These are phyloP conservation scores for Solidago caesia DNA, from an alignment of 129 eudicot species.

Conservation along the genomic window DNA sequence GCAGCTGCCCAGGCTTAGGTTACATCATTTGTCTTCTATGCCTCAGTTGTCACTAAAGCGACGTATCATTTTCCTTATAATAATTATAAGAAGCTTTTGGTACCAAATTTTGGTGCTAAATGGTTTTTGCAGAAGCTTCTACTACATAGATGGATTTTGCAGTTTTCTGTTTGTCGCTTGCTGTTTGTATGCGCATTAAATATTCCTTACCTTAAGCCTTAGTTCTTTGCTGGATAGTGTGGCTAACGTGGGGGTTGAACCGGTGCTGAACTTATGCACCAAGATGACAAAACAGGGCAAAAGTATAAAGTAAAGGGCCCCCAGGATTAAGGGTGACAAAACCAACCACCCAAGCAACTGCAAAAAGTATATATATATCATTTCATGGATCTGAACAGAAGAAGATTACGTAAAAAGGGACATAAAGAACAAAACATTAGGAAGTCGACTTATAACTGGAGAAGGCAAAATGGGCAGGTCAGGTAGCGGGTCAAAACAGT, in stretches of 20 bases:
- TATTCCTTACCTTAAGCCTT: constrained; percentile 34
- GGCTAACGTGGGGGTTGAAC: constrained; percentile 25
- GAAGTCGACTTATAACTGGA: not conserved
- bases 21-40: constrained; percentile 5
- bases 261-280: constrained; percentile 25
- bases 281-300: constrained; percentile 31
- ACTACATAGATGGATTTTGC: not conserved
- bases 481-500: no score
- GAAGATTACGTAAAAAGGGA: no score
- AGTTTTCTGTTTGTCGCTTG: not conserved
- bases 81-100: not conserved
- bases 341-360: constrained; percentile 43
- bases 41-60: not conserved
- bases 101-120: constrained; percentile 6
- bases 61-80: not conserved
- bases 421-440: no score
- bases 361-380: not conserved
- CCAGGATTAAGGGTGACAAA: constrained; percentile 36
- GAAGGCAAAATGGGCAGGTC: no score
- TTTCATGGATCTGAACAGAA: not conserved
- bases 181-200: constrained; percentile 1
- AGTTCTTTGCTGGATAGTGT: constrained; percentile 22
- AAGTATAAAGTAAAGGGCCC: constrained; percentile 29
- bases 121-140: not conserved
- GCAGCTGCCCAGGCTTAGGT: not conserved